Percentiles rank a stretch among this genome's conserved stretches.
Evolutionary conservation across 2,329 filamentous ascomycete genomes (phyloP).

Genomic region (Keithomyces neogunnii): DNA sequence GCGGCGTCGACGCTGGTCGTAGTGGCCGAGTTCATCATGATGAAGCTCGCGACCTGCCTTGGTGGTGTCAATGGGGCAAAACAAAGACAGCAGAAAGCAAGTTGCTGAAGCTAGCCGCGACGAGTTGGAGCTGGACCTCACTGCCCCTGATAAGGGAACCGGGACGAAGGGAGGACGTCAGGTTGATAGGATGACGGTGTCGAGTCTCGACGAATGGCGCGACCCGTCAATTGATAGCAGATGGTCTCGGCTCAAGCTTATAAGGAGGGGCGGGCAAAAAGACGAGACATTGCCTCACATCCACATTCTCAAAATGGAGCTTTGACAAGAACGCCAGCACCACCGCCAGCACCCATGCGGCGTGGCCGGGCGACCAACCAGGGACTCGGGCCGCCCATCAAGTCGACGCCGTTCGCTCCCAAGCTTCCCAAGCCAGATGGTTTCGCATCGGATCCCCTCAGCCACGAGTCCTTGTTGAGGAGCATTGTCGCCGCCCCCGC

Average conservation of each 20-base stretch:
- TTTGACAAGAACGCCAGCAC: neutral
- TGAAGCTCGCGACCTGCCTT: neutral
- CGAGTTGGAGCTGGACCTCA: neutral
- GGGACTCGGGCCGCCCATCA: neutral
- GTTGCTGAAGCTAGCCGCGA: neutral
- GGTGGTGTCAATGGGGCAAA: neutral
- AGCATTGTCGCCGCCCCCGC: neutral
- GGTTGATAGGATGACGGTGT: neutral
- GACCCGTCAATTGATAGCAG: neutral
- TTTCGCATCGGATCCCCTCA: neutral
- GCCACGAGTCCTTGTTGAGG: neutral
- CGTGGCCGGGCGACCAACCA: neutral
- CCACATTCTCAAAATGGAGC: too few relatives aligned
- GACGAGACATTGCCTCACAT: too few relatives aligned
- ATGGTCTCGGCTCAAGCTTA: conserved; percentile 1
- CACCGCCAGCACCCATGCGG: neutral
- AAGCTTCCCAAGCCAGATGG: neutral
- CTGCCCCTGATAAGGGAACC: neutral
- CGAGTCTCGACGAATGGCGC: too few relatives aligned
- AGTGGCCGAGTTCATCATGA: conserved; percentile 33
- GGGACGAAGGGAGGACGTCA: neutral
- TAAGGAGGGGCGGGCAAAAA: neutral
- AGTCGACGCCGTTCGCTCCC: neutral
- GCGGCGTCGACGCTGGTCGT: conserved; percentile 24
- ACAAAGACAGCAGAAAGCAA: neutral